Evolutionary conservation across 2,329 filamentous ascomycete species (phyloP).

Genomic region (Clarireedia sp.): DNA sequence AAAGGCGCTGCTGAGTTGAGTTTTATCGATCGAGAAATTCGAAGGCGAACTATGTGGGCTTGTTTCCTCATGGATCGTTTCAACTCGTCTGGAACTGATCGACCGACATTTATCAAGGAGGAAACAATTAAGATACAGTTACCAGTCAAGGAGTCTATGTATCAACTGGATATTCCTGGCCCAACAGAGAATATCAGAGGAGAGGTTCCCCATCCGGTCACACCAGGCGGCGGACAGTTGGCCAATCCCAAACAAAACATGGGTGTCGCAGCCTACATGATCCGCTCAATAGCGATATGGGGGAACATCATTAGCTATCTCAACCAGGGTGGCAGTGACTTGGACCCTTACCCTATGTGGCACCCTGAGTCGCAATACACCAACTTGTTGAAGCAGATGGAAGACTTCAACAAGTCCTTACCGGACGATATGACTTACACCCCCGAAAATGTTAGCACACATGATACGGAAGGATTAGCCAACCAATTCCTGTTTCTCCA

Average conservation of each 20-base stretch:
- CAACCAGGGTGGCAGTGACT: slow-evolving; percentile 79
- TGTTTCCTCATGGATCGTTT: slow-evolving; percentile 97
- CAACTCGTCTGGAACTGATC: slow-evolving; percentile 89
- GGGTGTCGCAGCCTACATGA: slow-evolving; percentile 87
- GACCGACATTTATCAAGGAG: slow-evolving; percentile 85
- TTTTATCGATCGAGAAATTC: slow-evolving; percentile 88
- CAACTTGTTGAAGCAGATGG: slow-evolving; percentile 60
- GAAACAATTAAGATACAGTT: slow-evolving; percentile 83
- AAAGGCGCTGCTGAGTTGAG: slow-evolving; percentile 58
- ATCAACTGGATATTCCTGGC: slow-evolving; percentile 83
- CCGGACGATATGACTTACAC: slow-evolving; percentile 68
- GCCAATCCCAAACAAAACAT: slow-evolving; percentile 72
- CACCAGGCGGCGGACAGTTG: slow-evolving; percentile 55
- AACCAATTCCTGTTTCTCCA: slow-evolving; percentile 93
- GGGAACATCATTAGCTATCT: slow-evolving; percentile 83
- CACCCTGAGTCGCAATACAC: slow-evolving; percentile 69
- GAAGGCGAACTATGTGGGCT: slow-evolving; percentile 93
- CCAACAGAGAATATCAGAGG: slow-evolving; percentile 79
- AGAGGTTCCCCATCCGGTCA: slow-evolving; percentile 53
- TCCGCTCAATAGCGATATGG: slow-evolving; percentile 80
- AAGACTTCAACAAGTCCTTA: slow-evolving; percentile 60
- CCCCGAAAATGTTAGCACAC: slow-evolving; percentile 72
- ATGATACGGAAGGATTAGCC: slow-evolving; percentile 75
- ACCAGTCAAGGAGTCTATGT: slow-evolving; percentile 83
- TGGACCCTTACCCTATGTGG: slow-evolving; percentile 74